Conservation (phyloP, 1,284 basidiomycete species). For the Cutaneotrichosporon mucoides region DNA sequence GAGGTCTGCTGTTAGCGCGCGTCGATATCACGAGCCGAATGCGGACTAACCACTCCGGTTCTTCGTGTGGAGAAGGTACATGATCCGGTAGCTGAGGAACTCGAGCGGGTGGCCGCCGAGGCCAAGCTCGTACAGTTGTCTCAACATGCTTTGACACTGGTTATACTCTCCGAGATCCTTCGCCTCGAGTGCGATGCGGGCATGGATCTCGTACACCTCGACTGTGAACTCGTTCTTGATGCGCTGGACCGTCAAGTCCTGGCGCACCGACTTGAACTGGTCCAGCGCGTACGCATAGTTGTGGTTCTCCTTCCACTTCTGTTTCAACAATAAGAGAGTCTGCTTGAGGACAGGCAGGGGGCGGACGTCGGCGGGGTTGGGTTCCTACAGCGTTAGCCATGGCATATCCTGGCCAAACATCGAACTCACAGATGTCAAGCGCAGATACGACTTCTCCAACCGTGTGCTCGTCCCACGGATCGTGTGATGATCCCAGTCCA, state of each 20-base stretch:
- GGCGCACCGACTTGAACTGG: conserved; percentile 95
- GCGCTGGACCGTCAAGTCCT: conserved; percentile 97
- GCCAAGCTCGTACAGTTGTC: conserved; percentile 85
- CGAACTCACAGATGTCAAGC: conserved; percentile 76
- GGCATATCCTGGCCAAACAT: not conserved
- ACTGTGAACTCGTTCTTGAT: conserved; percentile 99
- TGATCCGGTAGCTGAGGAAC: conserved; percentile 95
- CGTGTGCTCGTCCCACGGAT: conserved; percentile 87
- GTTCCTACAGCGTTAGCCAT: conserved; percentile 60
- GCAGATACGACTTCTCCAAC: conserved; percentile 92
- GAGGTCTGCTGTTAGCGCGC: conserved; percentile 61
- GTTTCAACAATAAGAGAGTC: conserved; percentile 82
- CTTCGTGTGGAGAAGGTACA: conserved; percentile 89
- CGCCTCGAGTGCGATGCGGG: conserved; percentile 93
- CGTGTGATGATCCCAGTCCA: conserved; percentile 93
- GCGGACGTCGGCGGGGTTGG: conserved; percentile 88
- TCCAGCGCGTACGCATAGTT: conserved; percentile 90
- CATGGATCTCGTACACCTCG: conserved; percentile 96
- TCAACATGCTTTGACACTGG: conserved; percentile 89
- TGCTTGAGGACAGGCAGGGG: conserved; percentile 78
- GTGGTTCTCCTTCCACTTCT: conserved; percentile 76
- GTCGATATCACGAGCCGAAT: not conserved
- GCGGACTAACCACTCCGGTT: conserved; percentile 76
- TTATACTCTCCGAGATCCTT: conserved; percentile 98
- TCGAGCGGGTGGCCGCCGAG: conserved; percentile 87